A percentile compares a stretch with the other conserved stretches of the same genome.
Conservation (phyloP, 1,284 basidiomycete species). For the Ustanciosporium gigantosporum region DNA sequence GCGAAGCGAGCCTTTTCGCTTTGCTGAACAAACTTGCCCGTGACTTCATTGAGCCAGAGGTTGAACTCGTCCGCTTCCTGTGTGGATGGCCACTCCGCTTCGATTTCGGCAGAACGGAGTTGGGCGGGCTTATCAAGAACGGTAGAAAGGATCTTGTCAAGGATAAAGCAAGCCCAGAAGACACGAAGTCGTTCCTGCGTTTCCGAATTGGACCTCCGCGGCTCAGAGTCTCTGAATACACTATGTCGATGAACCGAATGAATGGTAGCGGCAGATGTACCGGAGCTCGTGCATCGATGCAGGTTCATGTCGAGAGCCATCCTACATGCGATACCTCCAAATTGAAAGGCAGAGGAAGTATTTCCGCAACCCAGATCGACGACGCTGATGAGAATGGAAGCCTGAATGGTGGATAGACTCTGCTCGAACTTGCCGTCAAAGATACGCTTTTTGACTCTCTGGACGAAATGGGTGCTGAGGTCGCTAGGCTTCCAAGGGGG, state of each 20-base stretch:
- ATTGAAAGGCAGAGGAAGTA: constrained; percentile 34
- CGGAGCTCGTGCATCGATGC: constrained; percentile 11
- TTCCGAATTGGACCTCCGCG: constrained; percentile 3
- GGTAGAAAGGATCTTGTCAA: constrained; percentile 45
- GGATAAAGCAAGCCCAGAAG: constrained; percentile 42
- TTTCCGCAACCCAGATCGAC: constrained; percentile 35
- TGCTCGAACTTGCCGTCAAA: constrained; percentile 32
- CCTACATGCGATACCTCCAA: constrained; percentile 39
- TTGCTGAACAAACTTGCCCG: constrained; percentile 26
- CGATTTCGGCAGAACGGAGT: constrained; percentile 34
- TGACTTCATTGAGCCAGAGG: constrained; percentile 35
- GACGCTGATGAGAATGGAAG: constrained; percentile 37
- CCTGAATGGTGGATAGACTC: constrained; percentile 29
- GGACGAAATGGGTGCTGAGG: constrained; percentile 30
- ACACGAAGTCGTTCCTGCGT: constrained; percentile 26
- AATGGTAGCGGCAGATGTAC: neutral
- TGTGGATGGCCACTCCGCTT: constrained; percentile 23
- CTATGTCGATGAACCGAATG: neutral
- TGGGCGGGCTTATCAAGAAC: constrained; percentile 40
- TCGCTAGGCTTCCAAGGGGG: constrained; percentile 19
- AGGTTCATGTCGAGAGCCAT: constrained; percentile 45
- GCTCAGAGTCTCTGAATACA: neutral
- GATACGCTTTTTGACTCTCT: constrained; percentile 30
- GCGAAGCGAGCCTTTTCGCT: constrained; percentile 12
- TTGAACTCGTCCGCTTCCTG: constrained; percentile 44